Evolutionary conservation across 2,329 filamentous ascomycete genomes (phyloP), one percentile per base, ranked within the genome.

Genomic region (Leptographium radiaticola): DNA sequence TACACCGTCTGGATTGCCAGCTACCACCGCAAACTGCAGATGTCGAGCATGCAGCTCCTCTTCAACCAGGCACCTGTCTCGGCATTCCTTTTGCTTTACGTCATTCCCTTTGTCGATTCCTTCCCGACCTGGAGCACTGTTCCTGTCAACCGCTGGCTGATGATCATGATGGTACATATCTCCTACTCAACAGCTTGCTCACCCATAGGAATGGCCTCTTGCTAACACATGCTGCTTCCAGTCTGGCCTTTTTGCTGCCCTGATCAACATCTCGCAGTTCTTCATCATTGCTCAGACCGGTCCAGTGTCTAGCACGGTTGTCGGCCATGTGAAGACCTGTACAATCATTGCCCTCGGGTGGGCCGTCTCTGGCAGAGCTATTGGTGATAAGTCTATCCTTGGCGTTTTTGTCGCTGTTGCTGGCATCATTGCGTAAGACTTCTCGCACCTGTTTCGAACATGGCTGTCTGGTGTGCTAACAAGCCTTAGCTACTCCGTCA

Each of bases 1-100:
- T 86, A 86, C 65, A 86, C 82, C 0, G 77, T 86, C 56, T 84
- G 80, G 80, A 83, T 86, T 62, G 74, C 77, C 51, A 76, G 75
- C 61, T 85, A 81, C 62, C 80, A 84, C 64, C 75, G 78, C 57
- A 83, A 79, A 65, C 72, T 85, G 25, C 73, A 81, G 57, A 80
- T 85, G 69, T 77, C 75, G 59, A 84, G 80, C 66, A 82, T 84
- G 75, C 83, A 86, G 68, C 69, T 87, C 36, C 72, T 87, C 12
- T 79, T 80, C 67, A 85, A 84, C 65, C 82, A 86, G 66, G 79
- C 82, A 2, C 81, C 82, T 2, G 69, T 84, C 2, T 79, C 80
- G 25, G 75, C 77, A 2, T 72, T 83, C 56, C 65, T 85, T 58
- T 72, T 86, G 52, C 72, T 85, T 33, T 84, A 84, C 60, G 74